These are phyloP conservation scores for Fistulifera pelliculosa DNA, from an alignment of 108 stramenopile species.

Conservation along the genomic window DNA sequence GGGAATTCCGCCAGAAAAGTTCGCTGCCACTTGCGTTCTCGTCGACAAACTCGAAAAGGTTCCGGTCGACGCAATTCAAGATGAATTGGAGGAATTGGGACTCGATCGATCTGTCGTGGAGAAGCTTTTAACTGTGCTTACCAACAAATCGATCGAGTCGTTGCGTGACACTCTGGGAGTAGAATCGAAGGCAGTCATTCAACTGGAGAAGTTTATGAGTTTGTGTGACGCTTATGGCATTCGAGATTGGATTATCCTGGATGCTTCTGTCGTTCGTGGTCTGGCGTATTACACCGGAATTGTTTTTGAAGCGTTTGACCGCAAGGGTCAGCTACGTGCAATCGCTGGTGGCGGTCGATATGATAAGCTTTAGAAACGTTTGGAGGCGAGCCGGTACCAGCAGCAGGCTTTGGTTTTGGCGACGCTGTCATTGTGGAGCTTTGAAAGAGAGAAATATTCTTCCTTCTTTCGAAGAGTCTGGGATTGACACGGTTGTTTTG, in stretches of 20 bases:
- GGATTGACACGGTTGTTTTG: slow-evolving; percentile 83
- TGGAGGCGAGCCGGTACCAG: slow-evolving; percentile 90
- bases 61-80: slow-evolving; percentile 85
- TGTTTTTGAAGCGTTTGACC: slow-evolving; percentile 97
- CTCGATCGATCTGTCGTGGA: slow-evolving; percentile 71
- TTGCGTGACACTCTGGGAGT: slow-evolving; percentile 65
- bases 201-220: slow-evolving; percentile 62
- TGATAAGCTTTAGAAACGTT: slow-evolving; percentile 93
- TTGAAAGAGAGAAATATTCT: slow-evolving; percentile 80
- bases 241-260: slow-evolving; percentile 90
- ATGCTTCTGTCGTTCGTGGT: slow-evolving; percentile 94
- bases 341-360: slow-evolving; percentile 98
- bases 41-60: slow-evolving; percentile 98
- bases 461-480: slow-evolving; percentile 74
- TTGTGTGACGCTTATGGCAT: slow-evolving; percentile 85
- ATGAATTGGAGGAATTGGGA: slow-evolving; percentile 83
- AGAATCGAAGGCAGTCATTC: slow-evolving; percentile 78
- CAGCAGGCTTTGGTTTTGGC: slow-evolving; percentile 97
- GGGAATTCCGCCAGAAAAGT: slow-evolving; percentile 88
- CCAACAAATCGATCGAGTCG: slow-evolving; percentile 79
- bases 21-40: slow-evolving; percentile 93
- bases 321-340: slow-evolving; percentile 89
- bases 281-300: slow-evolving; percentile 96
- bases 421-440: slow-evolving; percentile 98
- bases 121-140: slow-evolving; percentile 69